phyloP scores from a whole-genome alignment of 2,329 filamentous ascomycete species.

The Alternaria sp. region DNA sequence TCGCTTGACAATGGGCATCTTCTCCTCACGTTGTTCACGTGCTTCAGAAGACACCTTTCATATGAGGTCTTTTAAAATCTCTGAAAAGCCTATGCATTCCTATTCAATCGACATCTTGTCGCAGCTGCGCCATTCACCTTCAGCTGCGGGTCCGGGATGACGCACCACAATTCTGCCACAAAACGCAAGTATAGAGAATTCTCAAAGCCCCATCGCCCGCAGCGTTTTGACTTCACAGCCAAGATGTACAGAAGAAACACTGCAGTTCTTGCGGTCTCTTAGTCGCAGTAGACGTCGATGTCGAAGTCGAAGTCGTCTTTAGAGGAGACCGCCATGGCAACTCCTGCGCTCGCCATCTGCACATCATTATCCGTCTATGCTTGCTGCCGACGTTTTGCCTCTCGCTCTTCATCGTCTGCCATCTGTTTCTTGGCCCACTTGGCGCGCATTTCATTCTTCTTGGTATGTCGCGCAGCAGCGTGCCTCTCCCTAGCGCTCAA shows the following conservation, averaged over 20 bases:
- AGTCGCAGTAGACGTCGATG: slow-evolving; percentile 6
- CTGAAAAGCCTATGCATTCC: background rate
- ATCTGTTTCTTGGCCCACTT: background rate
- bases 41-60: background rate
- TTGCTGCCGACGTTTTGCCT: slow-evolving; percentile 1
- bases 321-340: background rate
- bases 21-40: background rate
- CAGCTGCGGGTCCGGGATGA: background rate
- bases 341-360: background rate
- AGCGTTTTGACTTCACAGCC: background rate
- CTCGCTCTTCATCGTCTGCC: background rate
- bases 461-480: background rate
- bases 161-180: background rate
- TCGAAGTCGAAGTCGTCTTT: slow-evolving; percentile 4
- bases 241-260: background rate
- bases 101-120: background rate
- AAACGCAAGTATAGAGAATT: background rate
- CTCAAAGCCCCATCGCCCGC: background rate
- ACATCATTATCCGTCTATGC: slow-evolving; percentile 1
- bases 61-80: background rate
- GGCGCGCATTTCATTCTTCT: background rate
- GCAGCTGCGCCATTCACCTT: background rate
- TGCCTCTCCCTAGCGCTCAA: background rate
- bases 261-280: background rate
- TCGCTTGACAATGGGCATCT: background rate